phyloP scores from a whole-genome alignment of 305 asterid species.

The Striga hermonthica region DNA sequence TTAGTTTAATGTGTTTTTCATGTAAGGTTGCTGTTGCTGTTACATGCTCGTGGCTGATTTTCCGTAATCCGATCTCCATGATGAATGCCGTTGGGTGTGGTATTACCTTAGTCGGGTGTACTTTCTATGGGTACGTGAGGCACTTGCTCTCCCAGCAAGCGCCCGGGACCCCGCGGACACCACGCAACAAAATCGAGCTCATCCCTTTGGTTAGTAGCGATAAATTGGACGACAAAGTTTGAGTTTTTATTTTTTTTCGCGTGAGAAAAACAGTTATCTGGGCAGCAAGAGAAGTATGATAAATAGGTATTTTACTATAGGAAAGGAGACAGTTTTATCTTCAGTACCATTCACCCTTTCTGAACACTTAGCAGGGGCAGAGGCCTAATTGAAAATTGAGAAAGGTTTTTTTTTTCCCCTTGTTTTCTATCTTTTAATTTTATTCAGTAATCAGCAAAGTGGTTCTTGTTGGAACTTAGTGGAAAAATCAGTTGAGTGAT shows the following conservation, averaged over 20 bases:
- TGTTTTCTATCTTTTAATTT: too few relatives aligned
- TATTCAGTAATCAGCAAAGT: too few relatives aligned
- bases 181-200: conserved; percentile 64
- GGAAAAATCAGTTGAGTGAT: too few relatives aligned
- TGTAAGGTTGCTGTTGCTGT: conserved; percentile 90
- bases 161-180: conserved; percentile 67
- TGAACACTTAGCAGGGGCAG: background rate
- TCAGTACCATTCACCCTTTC: background rate
- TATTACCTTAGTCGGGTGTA: conserved; percentile 75
- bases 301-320: conserved; percentile 30
- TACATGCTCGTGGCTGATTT: conserved; percentile 90
- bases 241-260: background rate
- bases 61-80: conserved; percentile 75
- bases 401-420: too few relatives aligned
- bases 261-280: too few relatives aligned
- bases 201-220: conserved; percentile 58
- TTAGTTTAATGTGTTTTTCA: background rate
- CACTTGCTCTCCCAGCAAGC: conserved; percentile 64
- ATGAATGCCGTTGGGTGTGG: conserved; percentile 79
- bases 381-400: conserved; percentile 21
- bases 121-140: conserved; percentile 83
- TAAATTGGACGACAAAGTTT: conserved; percentile 46
- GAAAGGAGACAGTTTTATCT: conserved; percentile 3
- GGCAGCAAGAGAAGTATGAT: background rate
- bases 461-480: too few relatives aligned